Percentiles rank a stretch among this genome's conserved stretches.
phyloP scores from a whole-genome alignment of 805 yeast genomes.

The Priceomyces castillae region DNA sequence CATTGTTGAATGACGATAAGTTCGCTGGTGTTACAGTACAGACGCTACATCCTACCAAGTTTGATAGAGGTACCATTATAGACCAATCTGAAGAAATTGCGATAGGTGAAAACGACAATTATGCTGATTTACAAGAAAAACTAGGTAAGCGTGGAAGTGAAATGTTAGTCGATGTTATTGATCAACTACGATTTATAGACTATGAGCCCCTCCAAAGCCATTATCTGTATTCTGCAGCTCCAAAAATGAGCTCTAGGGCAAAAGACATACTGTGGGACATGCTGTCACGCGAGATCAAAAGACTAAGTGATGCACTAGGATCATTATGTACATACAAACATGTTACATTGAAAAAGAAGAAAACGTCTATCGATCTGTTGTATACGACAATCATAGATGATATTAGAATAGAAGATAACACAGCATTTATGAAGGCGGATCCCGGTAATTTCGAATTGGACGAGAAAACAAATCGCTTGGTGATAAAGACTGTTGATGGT shows the following conservation, averaged over 20 bases:
- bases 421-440: conserved; percentile 1
- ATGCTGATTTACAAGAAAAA: conserved; percentile 42
- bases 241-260: conserved; percentile 47
- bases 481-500: conserved; percentile 47
- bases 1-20: conserved; percentile 61
- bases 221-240: conserved; percentile 51
- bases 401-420: conserved; percentile 15
- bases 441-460: conserved; percentile 25
- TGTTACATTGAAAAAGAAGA: conserved; percentile 33
- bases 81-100: conserved; percentile 49
- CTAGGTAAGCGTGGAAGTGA: conserved; percentile 64
- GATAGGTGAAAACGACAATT: conserved; percentile 44
- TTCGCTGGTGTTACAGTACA: conserved; percentile 85
- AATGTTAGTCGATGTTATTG: conserved; percentile 47
- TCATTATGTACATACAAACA: conserved; percentile 46
- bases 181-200: conserved; percentile 23
- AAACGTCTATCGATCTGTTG: conserved; percentile 22
- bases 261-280: conserved; percentile 49
- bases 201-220: conserved; percentile 17
- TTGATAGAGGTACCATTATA: conserved; percentile 75
- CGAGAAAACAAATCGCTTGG: conserved; percentile 18
- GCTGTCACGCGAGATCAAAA: conserved; percentile 36
- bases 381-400: conserved; percentile 52
- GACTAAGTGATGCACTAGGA: conserved; percentile 54
- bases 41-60: conserved; percentile 81